Conservation (phyloP, 768 basidiomycete species). For the Coprinellus aureogranulatus region DNA sequence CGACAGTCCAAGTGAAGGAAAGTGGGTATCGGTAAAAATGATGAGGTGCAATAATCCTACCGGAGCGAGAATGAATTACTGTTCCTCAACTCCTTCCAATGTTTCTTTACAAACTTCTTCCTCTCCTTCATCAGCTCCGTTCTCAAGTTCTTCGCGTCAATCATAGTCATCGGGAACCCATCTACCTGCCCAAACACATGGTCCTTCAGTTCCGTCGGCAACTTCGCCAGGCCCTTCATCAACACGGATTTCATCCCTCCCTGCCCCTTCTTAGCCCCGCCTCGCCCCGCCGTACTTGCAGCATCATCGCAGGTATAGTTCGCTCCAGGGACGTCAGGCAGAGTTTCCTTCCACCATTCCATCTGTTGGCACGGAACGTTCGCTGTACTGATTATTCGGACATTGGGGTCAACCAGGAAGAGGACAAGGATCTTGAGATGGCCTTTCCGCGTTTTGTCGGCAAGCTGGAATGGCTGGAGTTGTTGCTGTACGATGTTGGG, state of each 20-base stretch:
- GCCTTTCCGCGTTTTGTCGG: slow-evolving; percentile 33
- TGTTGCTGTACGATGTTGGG: slow-evolving; percentile 43
- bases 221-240: not conserved
- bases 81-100: not conserved
- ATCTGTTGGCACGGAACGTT: slow-evolving; percentile 25
- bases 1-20: too few relatives aligned
- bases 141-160: slow-evolving; percentile 27
- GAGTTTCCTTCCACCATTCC: slow-evolving; percentile 22
- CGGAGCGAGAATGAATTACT: not conserved
- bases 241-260: not conserved
- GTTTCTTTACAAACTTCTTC: slow-evolving; percentile 22
- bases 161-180: slow-evolving; percentile 23
- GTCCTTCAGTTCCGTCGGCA: slow-evolving; percentile 24
- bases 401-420: slow-evolving; percentile 35
- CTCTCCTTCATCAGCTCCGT: slow-evolving; percentile 32
- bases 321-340: not conserved
- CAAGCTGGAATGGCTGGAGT: slow-evolving; percentile 34
- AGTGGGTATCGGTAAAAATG: too few relatives aligned
- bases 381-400: slow-evolving; percentile 22
- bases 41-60: too few relatives aligned
- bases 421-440: slow-evolving; percentile 39
- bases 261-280: not conserved
- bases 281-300: not conserved
- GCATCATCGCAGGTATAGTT: not conserved
- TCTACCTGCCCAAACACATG: slow-evolving; percentile 19